A percentile compares a stretch with the other conserved stretches of the same genome.
phyloP scores from a whole-genome alignment of 208 protist genomes.

The Leishmania guyanensis region DNA sequence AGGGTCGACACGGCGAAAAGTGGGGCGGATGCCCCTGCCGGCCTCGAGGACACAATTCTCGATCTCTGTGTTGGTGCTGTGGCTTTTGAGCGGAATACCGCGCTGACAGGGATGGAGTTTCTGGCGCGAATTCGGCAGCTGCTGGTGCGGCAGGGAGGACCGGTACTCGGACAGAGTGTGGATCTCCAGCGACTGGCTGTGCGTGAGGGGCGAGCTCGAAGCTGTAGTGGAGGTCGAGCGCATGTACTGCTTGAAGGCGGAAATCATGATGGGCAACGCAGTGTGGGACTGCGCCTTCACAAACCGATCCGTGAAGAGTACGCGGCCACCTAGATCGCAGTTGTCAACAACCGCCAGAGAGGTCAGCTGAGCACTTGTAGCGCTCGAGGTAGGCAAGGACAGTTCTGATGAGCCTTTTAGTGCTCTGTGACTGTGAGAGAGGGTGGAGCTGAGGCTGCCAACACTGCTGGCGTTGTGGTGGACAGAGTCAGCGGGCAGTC shows the following conservation, averaged over 20 bases:
- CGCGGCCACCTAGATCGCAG: conserved; percentile 6
- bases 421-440: not conserved
- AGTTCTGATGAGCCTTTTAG: not conserved
- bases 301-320: conserved; percentile 26
- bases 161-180: not conserved
- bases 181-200: not conserved
- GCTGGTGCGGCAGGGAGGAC: not conserved
- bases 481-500: not conserved
- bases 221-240: not conserved
- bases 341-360: not conserved
- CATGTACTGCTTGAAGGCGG: conserved; percentile 25
- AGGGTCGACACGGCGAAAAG: conserved; percentile 22
- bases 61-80: conserved; percentile 11
- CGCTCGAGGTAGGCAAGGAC: not conserved
- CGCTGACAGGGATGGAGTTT: conserved; percentile 2
- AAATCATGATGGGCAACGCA: conserved; percentile 19
- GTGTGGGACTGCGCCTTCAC: conserved; percentile 16
- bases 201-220: not conserved
- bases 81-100: conserved; percentile 6
- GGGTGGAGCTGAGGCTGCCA: not conserved
- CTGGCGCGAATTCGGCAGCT: not conserved
- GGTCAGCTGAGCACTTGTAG: not conserved
- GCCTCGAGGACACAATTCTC: conserved; percentile 15
- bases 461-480: not conserved
- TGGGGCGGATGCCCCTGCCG: not conserved